Percentiles rank a stretch among this genome's conserved stretches.
Evolutionary conservation across 306 rosid genomes (phyloP).

Genomic region (Castanea sativa): DNA sequence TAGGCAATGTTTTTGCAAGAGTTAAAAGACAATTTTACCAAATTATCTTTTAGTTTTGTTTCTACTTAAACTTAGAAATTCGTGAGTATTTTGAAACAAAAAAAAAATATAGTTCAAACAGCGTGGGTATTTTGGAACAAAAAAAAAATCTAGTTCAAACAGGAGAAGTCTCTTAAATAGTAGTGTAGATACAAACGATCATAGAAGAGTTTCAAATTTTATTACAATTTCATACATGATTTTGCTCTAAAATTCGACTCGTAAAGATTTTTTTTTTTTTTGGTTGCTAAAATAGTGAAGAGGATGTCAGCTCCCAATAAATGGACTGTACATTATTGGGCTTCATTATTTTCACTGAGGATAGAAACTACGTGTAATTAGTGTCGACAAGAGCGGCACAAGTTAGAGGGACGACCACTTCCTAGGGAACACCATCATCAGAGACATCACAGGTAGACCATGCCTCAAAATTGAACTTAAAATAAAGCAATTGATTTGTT

Average conservation of each 20-base stretch:
- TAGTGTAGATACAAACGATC: background rate
- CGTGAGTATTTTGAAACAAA: too few relatives aligned
- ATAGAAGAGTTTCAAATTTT: background rate
- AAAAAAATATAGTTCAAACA: too few relatives aligned
- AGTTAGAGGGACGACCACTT: background rate
- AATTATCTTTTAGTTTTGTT: too few relatives aligned
- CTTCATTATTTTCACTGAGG: background rate
- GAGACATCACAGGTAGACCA: background rate
- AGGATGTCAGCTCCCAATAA: background rate
- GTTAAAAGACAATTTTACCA: too few relatives aligned
- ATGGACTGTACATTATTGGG: background rate
- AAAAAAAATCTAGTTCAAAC: too few relatives aligned
- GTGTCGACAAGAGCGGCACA: background rate
- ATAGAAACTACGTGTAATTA: background rate
- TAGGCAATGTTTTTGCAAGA: too few relatives aligned
- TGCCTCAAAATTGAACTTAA: background rate
- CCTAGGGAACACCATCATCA: background rate
- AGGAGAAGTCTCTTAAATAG: too few relatives aligned
- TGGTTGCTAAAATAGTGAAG: background rate
- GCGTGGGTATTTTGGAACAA: too few relatives aligned
- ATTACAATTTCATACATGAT: background rate
- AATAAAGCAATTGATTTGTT: background rate
- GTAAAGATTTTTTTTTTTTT: too few relatives aligned
- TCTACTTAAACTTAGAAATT: too few relatives aligned
- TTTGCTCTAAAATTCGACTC: background rate